Base-by-base conservation (phyloP, 2,329 filamentous ascomycete genomes). In the Cladobotryum protrusum region DNA sequence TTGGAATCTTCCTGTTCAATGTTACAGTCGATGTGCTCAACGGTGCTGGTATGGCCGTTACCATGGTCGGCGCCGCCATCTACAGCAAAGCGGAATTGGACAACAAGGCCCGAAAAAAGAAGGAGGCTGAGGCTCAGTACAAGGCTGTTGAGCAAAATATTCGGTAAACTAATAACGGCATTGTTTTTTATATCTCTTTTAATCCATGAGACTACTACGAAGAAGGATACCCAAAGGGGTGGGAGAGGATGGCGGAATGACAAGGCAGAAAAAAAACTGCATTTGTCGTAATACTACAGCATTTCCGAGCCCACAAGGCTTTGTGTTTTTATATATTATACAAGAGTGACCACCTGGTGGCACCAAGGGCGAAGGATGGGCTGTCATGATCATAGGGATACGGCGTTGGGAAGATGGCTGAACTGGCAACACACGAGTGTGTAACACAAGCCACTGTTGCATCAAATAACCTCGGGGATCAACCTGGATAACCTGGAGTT, bases 11-110 rank as follows among this genome's bases (percentile, higher is more conserved):
- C 43, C 66, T 79, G 45, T 80, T 79, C 61, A 70, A 76, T 46
- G 70, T 79, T 55, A 65, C 66, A 20, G 68, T 80, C 24, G 74
- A 73, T 57, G 63, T 69, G 56, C 70, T 71, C 57, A 82, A 82
- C 61, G 77, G 77, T n/a, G 57, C 76, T 13, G 79, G 76, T 40
- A 80, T 81, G 74, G 56, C 67, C 18, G 67, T 81, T 19, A 79
- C 79, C 6, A 70, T 82, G 63, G 56, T 69, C 9, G 79, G 79
- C 34, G 79, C 77, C 8, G 77, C 71, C 12, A 76, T 76, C 63
- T 82, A 82, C 67, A 79, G 76, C 64, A 75, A 75, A 58, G 75
- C 79, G 14, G 78, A 81, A 63, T 64, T 81, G 35, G 71, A 76
- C 57, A 71, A 71, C 58, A 77, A 73, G 65, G 70, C 71, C 58